Percentiles rank a stretch among this genome's conserved stretches.
Conservation (phyloP, 176 grass and related monocot genomes). For the Oryza rufipogon region DNA sequence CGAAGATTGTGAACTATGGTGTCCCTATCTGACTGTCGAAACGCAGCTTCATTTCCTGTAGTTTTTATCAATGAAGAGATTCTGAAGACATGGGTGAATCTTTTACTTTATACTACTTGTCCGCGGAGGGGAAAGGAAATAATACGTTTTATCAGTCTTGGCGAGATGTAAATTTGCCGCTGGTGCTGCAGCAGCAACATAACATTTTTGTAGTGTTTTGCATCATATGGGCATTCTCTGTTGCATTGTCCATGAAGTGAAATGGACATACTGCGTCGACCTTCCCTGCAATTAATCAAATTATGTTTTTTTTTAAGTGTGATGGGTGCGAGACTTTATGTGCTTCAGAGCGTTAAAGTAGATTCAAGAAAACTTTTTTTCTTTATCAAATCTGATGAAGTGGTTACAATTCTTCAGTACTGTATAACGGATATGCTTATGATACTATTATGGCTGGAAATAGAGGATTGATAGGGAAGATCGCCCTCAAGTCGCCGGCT, state of each 20-base stretch:
- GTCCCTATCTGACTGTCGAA: conserved; percentile 42
- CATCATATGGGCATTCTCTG: not conserved
- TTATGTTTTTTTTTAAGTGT: not conserved
- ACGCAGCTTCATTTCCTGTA: not conserved
- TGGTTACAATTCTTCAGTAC: not conserved
- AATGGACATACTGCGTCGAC: not conserved
- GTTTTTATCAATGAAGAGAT: not conserved
- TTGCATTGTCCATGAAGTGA: not conserved
- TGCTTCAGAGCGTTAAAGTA: not conserved
- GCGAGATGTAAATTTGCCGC: conserved; percentile 16
- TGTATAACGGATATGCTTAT: not conserved
- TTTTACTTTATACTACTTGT: not conserved
- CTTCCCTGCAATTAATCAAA: not conserved
- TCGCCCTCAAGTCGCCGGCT: too few species aligned
- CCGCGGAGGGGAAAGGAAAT: not conserved
- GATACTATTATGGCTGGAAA: too few species aligned
- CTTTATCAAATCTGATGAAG: not conserved
- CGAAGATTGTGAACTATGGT: conserved; percentile 44
- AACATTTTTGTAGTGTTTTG: not conserved
- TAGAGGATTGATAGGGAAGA: too few species aligned
- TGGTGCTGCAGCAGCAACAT: not conserved
- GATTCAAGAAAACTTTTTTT: not conserved
- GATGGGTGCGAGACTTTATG: not conserved
- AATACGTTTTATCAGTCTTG: conserved; percentile 28
- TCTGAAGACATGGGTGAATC: not conserved